Evolutionary conservation across 2,329 filamentous ascomycete genomes (phyloP), one percentile per base, ranked within the genome.

Genomic region (Aureobasidium zeae): DNA sequence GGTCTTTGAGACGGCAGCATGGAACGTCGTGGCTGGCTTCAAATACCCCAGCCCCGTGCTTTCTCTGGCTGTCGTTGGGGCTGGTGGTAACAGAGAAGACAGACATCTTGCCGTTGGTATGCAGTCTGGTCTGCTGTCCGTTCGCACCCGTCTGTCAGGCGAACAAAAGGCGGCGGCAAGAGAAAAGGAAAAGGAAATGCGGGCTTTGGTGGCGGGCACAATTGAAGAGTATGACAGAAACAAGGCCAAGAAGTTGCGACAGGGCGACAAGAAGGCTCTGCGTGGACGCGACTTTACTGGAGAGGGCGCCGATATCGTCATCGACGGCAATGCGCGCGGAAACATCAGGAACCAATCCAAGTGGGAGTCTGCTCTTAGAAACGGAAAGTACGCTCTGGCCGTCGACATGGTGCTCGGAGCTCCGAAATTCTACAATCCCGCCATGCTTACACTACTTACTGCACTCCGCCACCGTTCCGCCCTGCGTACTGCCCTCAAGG

Each of bases 11-110:
- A 95, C 88, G 1, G 81, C 80, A 1, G 81, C 78, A 38, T 98
- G 91, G 91, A 94, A 95, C 59, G 85, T 96, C 6, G 88, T 96
- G n/a, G 83, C 86, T 28, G 89, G 86, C 39, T 79, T 83, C 48
- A 98, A 96, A 66, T 98, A 96, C 64, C 81, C 86, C 4, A 84
- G 86, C 2, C 91, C 91, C 1, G 83, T 98, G 46, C 76, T 98
- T 10, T 84, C 86, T 8, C 74, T 96, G 47, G 77, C 75, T 48
- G 82, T 94, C 31, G 77, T 95, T 51, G 71, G 74, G 10, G 72
- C 77, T 37, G 79, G 79, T n/a, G 61, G 70, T 10, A 74, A 76
- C 43, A 73, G 76, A 38, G 83, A 88, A 55, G 91, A 98, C 66
- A 86, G 87, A 52, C 91, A 98, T 63, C 76, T 98, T 41, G 87